Conservation (phyloP, 176 grass and related monocot genomes). For the Triticum dicoccoides region DNA sequence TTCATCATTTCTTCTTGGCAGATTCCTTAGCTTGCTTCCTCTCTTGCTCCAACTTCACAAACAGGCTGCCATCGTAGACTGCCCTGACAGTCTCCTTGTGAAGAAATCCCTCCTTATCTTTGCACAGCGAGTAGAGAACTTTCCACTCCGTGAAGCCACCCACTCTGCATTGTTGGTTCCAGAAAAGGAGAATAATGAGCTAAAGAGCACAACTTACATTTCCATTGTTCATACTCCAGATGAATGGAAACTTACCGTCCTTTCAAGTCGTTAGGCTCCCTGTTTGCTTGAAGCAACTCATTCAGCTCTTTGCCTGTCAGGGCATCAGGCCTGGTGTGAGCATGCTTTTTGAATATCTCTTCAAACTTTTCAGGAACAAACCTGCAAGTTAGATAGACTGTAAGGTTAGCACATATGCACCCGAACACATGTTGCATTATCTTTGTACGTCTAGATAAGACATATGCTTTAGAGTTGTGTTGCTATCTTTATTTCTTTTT, state of each 20-base stretch:
- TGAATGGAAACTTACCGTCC: conserved; percentile 40
- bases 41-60: conserved; percentile 54
- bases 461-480: not conserved
- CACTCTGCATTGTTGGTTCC: conserved; percentile 31
- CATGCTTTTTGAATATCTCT: conserved; percentile 75
- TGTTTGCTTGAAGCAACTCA: conserved; percentile 60
- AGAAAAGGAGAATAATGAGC: not conserved
- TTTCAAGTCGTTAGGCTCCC: conserved; percentile 50
- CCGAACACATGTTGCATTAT: not conserved
- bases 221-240: not conserved
- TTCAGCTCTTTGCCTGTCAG: conserved; percentile 52
- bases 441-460: not conserved
- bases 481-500: not conserved
- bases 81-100: conserved; percentile 60
- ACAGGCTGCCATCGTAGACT: conserved; percentile 69
- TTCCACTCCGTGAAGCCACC: conserved; percentile 65
- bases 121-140: conserved; percentile 45
- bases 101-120: conserved; percentile 69
- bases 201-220: not conserved
- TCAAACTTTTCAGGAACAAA: conserved; percentile 76
- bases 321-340: conserved; percentile 55
- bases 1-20: conserved; percentile 50
- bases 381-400: conserved; percentile 15
- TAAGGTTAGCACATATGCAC: not conserved
- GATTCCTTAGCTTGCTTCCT: conserved; percentile 32